Evolutionary conservation across 2,329 filamentous ascomycete species (phyloP).

Genomic region (Xylaria multiplex): DNA sequence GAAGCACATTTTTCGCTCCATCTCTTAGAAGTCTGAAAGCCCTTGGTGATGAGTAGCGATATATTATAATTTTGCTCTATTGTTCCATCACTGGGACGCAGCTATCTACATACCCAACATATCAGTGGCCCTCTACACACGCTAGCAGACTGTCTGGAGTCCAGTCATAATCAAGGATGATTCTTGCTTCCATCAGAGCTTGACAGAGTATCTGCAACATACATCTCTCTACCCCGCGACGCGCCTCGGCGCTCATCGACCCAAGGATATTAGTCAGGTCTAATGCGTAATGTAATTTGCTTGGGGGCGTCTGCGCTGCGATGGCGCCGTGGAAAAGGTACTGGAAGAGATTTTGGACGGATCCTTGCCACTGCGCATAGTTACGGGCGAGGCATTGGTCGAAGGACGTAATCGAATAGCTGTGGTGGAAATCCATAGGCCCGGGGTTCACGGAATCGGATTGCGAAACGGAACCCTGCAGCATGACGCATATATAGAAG

Average conservation of each 20-base stretch:
- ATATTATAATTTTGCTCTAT: background rate
- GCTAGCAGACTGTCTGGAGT: slow-evolving; percentile 32
- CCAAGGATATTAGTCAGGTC: slow-evolving; percentile 28
- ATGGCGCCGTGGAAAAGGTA: slow-evolving; percentile 28
- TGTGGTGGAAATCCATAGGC: slow-evolving; percentile 11
- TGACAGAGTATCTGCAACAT: slow-evolving; percentile 33
- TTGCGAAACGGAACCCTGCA: slow-evolving; percentile 18
- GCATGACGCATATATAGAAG: slow-evolving; percentile 29
- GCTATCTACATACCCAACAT: background rate
- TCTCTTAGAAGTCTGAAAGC: slow-evolving; percentile 39
- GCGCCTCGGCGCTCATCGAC: slow-evolving; percentile 27
- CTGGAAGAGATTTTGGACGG: slow-evolving; percentile 21
- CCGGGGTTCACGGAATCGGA: background rate
- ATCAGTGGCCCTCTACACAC: slow-evolving; percentile 28
- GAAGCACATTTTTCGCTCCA: slow-evolving; percentile 64
- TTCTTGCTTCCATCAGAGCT: slow-evolving; percentile 17
- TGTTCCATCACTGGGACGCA: background rate
- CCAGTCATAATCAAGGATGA: slow-evolving; percentile 27
- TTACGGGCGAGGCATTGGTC: slow-evolving; percentile 22
- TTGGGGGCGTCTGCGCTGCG: slow-evolving; percentile 17
- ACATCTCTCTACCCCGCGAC: slow-evolving; percentile 27
- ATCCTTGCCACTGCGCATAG: slow-evolving; percentile 26
- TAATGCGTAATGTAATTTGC: slow-evolving; percentile 25
- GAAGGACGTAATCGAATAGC: slow-evolving; percentile 23
- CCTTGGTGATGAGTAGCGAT: slow-evolving; percentile 23